Evolutionary conservation across 2,329 filamentous ascomycete genomes (phyloP).

Genomic region (Pestalotiopsis sp.): DNA sequence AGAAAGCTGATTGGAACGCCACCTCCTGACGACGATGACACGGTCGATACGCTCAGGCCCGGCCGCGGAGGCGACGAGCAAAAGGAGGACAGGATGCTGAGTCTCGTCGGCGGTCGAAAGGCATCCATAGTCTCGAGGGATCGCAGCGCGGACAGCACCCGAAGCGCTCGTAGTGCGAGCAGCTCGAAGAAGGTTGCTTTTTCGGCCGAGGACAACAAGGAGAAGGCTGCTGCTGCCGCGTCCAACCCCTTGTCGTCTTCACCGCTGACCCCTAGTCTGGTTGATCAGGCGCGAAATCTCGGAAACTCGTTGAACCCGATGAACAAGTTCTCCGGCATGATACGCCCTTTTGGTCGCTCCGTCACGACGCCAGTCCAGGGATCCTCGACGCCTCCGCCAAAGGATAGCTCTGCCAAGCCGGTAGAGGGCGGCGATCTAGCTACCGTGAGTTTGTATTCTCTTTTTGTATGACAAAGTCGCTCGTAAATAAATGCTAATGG

Average conservation of each 20-base stretch:
- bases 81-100: conserved; percentile 68
- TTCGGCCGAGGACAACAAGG: conserved; percentile 43
- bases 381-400: conserved; percentile 34
- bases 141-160: conserved; percentile 73
- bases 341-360: conserved; percentile 73
- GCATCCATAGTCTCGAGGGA: conserved; percentile 54
- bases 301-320: conserved; percentile 83
- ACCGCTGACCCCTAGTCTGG: conserved; percentile 59
- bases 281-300: conserved; percentile 82
- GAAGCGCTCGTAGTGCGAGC: conserved; percentile 62
- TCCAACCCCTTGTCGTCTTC: conserved; percentile 27
- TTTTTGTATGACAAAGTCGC: neutral
- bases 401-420: conserved; percentile 26
- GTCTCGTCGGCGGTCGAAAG: conserved; percentile 70
- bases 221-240: conserved; percentile 37
- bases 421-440: conserved; percentile 59
- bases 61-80: conserved; percentile 45
- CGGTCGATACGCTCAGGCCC: conserved; percentile 60
- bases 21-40: conserved; percentile 62
- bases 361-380: conserved; percentile 40
- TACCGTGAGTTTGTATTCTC: conserved; percentile 46
- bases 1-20: conserved; percentile 83
- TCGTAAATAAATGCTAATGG: neutral
- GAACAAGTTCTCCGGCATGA: conserved; percentile 71
- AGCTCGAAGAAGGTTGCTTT: conserved; percentile 63